A percentile compares a stretch with the other conserved stretches of the same genome.
Conservation (phyloP, 306 rosid species). For the Quillaja saponaria region DNA sequence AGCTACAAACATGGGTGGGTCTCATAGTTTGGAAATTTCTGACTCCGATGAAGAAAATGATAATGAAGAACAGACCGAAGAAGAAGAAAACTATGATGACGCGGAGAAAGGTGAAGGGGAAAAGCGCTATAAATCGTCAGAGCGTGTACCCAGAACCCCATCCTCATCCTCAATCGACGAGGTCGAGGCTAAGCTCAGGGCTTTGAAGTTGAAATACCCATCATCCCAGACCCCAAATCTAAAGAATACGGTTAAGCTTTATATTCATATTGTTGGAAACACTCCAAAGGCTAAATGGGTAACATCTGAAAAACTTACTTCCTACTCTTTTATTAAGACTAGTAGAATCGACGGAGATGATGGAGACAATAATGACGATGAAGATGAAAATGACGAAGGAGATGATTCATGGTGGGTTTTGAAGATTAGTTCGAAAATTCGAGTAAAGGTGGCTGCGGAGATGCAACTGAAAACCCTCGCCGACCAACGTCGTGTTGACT, state of each 20-base stretch:
- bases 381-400: constrained; percentile 40
- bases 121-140: constrained; percentile 46
- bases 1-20: constrained; percentile 58
- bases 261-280: constrained; percentile 73
- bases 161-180: constrained; percentile 67
- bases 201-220: constrained; percentile 78
- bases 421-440: constrained; percentile 62
- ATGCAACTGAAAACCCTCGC: constrained; percentile 66
- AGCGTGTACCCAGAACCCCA: constrained; percentile 31
- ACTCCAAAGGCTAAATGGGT: constrained; percentile 91
- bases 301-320: constrained; percentile 63
- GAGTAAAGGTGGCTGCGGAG: constrained; percentile 54
- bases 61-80: constrained; percentile 26
- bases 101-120: constrained; percentile 44
- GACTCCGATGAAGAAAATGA: constrained; percentile 46
- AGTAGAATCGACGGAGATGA: constrained; percentile 29
- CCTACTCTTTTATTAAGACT: constrained; percentile 58
- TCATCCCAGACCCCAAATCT: constrained; percentile 42
- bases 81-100: constrained; percentile 51
- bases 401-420: constrained; percentile 64
- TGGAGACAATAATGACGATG: constrained; percentile 39
- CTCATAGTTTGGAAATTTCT: constrained; percentile 61
- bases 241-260: constrained; percentile 81
- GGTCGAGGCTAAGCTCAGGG: constrained; percentile 81
- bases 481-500: constrained; percentile 80